Percentiles rank a stretch among this genome's conserved stretches.
phyloP scores from a whole-genome alignment of 176 grass and related monocot species.

The Poa annua region DNA sequence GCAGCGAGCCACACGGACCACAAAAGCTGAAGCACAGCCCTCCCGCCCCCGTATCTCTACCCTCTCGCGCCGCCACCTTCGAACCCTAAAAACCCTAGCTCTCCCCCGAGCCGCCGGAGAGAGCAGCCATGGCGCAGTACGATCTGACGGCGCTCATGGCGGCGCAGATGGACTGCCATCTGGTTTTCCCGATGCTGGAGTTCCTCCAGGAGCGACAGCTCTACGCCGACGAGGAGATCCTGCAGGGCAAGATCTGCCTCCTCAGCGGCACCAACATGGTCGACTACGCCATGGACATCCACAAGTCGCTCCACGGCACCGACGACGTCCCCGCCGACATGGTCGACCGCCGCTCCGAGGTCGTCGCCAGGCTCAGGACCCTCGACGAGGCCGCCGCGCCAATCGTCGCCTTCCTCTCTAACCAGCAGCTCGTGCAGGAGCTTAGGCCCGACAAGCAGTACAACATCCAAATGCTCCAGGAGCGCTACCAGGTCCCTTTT shows the following conservation, averaged over 20 bases:
- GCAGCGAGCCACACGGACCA: too few species aligned
- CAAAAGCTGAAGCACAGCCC: neutral
- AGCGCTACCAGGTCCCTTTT: constrained; percentile 68
- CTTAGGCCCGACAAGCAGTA: constrained; percentile 84
- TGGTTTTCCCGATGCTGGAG: constrained; percentile 91
- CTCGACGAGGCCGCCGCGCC: constrained; percentile 77
- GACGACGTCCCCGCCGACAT: constrained; percentile 88
- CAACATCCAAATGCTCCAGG: constrained; percentile 95
- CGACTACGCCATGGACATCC: constrained; percentile 98
- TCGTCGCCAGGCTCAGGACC: constrained; percentile 70
- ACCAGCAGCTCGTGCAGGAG: constrained; percentile 77
- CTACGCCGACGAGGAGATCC: constrained; percentile 78
- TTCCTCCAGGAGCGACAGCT: constrained; percentile 85
- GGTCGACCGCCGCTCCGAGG: constrained; percentile 75
- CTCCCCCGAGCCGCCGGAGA: constrained; percentile 10
- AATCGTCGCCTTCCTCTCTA: constrained; percentile 76
- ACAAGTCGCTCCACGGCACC: constrained; percentile 85
- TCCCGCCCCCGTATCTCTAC: neutral
- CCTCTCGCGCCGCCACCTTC: neutral
- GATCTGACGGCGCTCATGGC: constrained; percentile 74
- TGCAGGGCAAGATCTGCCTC: constrained; percentile 87
- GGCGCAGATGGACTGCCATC: constrained; percentile 71
- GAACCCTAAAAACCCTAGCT: constrained; percentile 42
- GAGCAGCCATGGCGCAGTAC: constrained; percentile 66
- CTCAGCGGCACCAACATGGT: constrained; percentile 98